Evolutionary conservation across 2,329 filamentous ascomycete genomes (phyloP).

Genomic region (Septoria linicola): DNA sequence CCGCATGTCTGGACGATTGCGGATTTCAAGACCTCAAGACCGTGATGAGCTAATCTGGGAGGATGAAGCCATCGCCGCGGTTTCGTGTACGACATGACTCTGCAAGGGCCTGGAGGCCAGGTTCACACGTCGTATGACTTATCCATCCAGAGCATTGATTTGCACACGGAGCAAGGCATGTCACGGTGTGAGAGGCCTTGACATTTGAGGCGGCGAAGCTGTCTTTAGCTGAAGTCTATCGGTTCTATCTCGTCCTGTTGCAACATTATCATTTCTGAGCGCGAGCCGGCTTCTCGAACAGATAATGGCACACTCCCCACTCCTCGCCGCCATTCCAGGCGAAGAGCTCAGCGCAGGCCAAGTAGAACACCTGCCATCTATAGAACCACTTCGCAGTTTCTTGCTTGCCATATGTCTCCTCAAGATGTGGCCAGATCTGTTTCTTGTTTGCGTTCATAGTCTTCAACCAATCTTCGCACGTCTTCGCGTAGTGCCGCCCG

Average conservation of each 20-base stretch:
- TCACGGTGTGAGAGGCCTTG: too few species aligned
- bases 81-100: too few species aligned
- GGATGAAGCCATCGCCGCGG: too few species aligned
- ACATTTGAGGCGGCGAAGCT: too few species aligned
- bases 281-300: conserved; percentile 58
- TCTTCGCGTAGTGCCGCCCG: conserved; percentile 66
- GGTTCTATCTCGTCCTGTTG: not conserved
- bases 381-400: conserved; percentile 64
- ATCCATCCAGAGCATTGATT: too few species aligned
- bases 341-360: conserved; percentile 70
- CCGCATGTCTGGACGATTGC: too few species aligned
- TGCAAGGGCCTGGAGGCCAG: too few species aligned
- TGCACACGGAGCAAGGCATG: too few species aligned
- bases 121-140: too few species aligned
- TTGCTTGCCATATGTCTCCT: conserved; percentile 64
- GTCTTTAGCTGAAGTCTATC: not conserved
- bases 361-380: conserved; percentile 70
- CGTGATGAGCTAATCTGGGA: too few species aligned
- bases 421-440: conserved; percentile 62
- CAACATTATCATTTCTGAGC: not conserved
- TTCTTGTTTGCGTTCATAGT: conserved; percentile 60
- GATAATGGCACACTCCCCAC: conserved; percentile 66
- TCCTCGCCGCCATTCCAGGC: conserved; percentile 63
- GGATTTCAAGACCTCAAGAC: too few species aligned
- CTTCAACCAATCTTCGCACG: conserved; percentile 67